Base-by-base conservation (phyloP, 129 eudicot species). In the Artemisia argyi region DNA sequence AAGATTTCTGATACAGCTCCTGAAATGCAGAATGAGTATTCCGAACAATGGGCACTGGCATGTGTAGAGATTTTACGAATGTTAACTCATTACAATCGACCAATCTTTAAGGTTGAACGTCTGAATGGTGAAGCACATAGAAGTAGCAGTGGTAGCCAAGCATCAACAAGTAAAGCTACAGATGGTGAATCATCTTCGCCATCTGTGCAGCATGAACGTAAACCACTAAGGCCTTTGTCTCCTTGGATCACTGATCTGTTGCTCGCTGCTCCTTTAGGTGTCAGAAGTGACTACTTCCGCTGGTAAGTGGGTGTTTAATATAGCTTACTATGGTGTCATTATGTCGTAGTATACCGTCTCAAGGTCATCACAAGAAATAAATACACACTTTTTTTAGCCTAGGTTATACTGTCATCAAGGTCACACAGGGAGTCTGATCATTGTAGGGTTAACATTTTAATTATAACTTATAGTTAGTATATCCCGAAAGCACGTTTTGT, bases 1-100 rank as follows among this genome's bases (percentile, higher is more conserved):
- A 42, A 60, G 51, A 3, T 58, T 7, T 72, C 30, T 75, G 44
- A 67, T 55, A 20, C 49, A n/a, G 39, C 39, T 68, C 16, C 69
- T 60, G 15, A 53, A 65, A 54, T 55, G 52, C 96, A 93, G 98
- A 84, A 85, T 30, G 98, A 89, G 77, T 93, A 89, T 74, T 93
- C 98, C 44, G 98, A 93, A 81, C 98, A 93, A 82, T 93, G 96
- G 98, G 97, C 98, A 19, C 82, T 93, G 59, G 98, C 98, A 56
- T 93, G 98, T 73, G 98, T 96, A 49, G 98, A 93, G 83, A 89
- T 93, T 69, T 68, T 93, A 80, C 77, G 97, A 75, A 85, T 93
- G 65, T 81, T 93, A 77, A 93, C 98, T 26, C 98, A 93, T 76
- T 93, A 93, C 79, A 93, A 93, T 77, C 81, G 98, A 19, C 98